Conservation (phyloP, 2,329 filamentous ascomycete species). For the Peltaster fructicola region DNA sequence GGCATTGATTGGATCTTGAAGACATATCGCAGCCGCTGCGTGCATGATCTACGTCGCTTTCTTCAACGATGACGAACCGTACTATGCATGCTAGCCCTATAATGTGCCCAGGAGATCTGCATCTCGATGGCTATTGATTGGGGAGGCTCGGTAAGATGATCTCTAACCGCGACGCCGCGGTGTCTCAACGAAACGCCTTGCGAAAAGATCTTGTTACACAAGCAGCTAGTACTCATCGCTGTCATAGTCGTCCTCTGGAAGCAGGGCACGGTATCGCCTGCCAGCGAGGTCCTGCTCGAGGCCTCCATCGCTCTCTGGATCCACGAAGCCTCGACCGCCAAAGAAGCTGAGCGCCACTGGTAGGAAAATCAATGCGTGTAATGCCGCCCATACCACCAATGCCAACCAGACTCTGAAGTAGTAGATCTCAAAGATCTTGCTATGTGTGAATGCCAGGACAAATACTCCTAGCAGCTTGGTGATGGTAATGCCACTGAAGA, state of each 20-base stretch:
- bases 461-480: slow-evolving; percentile 87
- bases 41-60: no score
- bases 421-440: slow-evolving; percentile 99
- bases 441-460: slow-evolving; percentile 83
- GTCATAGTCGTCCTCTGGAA: slow-evolving; percentile 62
- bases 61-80: no score
- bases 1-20: no score
- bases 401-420: slow-evolving; percentile 96
- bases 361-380: slow-evolving; percentile 78
- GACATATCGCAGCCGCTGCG: no score
- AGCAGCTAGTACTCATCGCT: slow-evolving; percentile 40
- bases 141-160: no score
- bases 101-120: no score
- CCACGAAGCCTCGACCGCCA: slow-evolving; percentile 74
- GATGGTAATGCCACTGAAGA: slow-evolving; percentile 90
- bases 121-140: no score
- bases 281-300: slow-evolving; percentile 76
- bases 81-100: no score
- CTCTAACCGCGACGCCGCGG: no score
- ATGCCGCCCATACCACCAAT: slow-evolving; percentile 72
- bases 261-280: slow-evolving; percentile 56
- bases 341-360: slow-evolving; percentile 75
- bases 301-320: slow-evolving; percentile 73
- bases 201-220: no score
- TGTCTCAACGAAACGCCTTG: no score